Evolutionary conservation across 2,329 filamentous ascomycete species (phyloP).

Genomic region (Epicoccum sorghinum): DNA sequence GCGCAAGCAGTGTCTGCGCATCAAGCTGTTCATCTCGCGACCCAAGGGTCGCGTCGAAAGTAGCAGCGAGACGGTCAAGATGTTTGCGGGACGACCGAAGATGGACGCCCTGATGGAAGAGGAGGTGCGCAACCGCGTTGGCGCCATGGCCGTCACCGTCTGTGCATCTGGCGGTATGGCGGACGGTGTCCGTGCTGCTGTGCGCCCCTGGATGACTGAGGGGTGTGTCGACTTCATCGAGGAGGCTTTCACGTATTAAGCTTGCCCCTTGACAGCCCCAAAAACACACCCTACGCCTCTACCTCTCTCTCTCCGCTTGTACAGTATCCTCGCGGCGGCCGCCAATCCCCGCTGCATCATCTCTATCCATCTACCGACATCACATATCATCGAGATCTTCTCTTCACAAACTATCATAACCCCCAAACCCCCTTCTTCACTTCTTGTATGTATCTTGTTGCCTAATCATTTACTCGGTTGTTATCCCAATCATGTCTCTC

Average conservation of each 20-base stretch:
- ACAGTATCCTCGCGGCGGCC: background rate
- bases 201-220: constrained; percentile 58
- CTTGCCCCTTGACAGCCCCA: background rate
- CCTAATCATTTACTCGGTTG: constrained; percentile 27
- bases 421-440: constrained; percentile 11
- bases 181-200: constrained; percentile 64
- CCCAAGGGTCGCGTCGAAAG: constrained; percentile 62
- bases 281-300: no score
- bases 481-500: constrained; percentile 28
- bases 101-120: constrained; percentile 62
- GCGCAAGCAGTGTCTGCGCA: constrained; percentile 63
- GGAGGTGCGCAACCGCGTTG: constrained; percentile 61
- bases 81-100: constrained; percentile 65
- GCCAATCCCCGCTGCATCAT: background rate
- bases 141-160: constrained; percentile 66
- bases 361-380: background rate
- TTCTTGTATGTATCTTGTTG: constrained; percentile 34
- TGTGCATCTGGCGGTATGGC: constrained; percentile 69
- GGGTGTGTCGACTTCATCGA: constrained; percentile 67
- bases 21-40: constrained; percentile 68
- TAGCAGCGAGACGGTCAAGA: constrained; percentile 64
- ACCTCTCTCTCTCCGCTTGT: background rate
- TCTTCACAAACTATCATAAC: no score
- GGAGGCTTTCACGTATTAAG: constrained; percentile 68
- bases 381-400: background rate